These are phyloP conservation scores for Calonectria pseudoturangicola DNA, from an alignment of 2,329 filamentous ascomycete species.

Conservation along the genomic window DNA sequence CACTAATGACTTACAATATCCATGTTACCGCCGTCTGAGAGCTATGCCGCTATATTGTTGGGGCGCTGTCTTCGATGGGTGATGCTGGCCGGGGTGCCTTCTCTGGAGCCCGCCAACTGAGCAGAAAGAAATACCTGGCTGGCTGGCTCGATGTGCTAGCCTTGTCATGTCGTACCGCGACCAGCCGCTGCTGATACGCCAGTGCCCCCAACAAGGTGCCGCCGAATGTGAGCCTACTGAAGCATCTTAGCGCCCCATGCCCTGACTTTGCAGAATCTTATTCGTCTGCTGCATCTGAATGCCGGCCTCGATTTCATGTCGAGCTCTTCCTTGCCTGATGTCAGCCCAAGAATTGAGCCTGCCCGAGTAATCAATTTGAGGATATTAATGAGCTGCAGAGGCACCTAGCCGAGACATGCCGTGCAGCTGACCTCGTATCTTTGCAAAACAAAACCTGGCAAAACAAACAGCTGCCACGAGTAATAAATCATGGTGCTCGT, in stretches of 20 bases:
- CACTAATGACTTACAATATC: constrained; percentile 18
- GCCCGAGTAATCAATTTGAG: constrained; percentile 9
- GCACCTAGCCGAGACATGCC: constrained; percentile 3
- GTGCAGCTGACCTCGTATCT: background rate
- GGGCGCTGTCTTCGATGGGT: background rate
- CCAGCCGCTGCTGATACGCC: constrained; percentile 43
- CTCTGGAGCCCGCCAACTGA: constrained; percentile 3
- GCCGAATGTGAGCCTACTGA: constrained; percentile 34
- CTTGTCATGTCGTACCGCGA: background rate
- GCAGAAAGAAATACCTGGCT: background rate
- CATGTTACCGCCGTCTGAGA: constrained; percentile 14
- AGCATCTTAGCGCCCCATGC: constrained; percentile 48
- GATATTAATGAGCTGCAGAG: constrained; percentile 3
- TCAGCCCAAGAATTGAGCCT: constrained; percentile 15
- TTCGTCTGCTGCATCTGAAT: constrained; percentile 43
- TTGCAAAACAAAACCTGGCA: too few species aligned
- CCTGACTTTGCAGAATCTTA: constrained; percentile 48
- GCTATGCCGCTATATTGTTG: constrained; percentile 12
- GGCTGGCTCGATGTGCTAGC: constrained; percentile 15
- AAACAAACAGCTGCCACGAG: background rate
- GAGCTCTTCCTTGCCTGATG: constrained; percentile 19
- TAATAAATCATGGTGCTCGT: background rate
- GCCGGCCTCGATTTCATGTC: constrained; percentile 17
- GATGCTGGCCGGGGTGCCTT: constrained; percentile 10
- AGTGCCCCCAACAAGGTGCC: constrained; percentile 30